Base-by-base conservation (phyloP, 2,329 filamentous ascomycete species). In the Penicillium sclerotiorum region DNA sequence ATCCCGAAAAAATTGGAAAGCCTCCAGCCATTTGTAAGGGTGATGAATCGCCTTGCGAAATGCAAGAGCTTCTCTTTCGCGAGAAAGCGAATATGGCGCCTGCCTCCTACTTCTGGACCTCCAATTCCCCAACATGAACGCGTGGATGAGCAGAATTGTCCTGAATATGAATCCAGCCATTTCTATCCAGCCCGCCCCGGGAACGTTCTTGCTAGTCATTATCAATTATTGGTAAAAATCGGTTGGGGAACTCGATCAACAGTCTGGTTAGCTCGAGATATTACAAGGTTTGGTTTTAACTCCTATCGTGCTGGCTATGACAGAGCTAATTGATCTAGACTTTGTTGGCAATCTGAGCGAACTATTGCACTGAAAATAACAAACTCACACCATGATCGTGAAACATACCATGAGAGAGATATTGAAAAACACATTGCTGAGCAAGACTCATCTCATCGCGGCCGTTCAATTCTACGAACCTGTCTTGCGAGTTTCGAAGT, bases 161-260 rank as follows among this genome's bases (percentile, higher is more conserved):
- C 69, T 0, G 65, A 51, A n/a, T 76, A 77, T 48, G 49, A 61
- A 5, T 50, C 70, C 0, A 59, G 66, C 8, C 53, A 54, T 1
- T 76, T 72, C 49, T 77, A 77, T 52, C 72, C 71, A 5, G 71
- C 65, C 25, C 62, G 59, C 0, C 55, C 73, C 1, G 72, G 73
- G 2, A 63, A 77, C 11, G 51, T 73, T 1, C 66, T 76, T 3
- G 58, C 64, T 2, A 48, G 62, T n/a, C 53, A 61, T 4, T 78
- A 67, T 45, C 67, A 77, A 57, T 46, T 65, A 0, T 45, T 76
- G 0, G 60, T 67, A 1, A 77, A 77, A 49, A 56, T 77, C 7
- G 74, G 74, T 8, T 77, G 58, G 57, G 74, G 75, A 18, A 58
- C 59, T 13, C 68, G 61, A 6, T 77, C 72, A 5, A 78, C 73